Conservation (phyloP, 2,329 filamentous ascomycete species). For the Basipetospora chlamydospora region DNA sequence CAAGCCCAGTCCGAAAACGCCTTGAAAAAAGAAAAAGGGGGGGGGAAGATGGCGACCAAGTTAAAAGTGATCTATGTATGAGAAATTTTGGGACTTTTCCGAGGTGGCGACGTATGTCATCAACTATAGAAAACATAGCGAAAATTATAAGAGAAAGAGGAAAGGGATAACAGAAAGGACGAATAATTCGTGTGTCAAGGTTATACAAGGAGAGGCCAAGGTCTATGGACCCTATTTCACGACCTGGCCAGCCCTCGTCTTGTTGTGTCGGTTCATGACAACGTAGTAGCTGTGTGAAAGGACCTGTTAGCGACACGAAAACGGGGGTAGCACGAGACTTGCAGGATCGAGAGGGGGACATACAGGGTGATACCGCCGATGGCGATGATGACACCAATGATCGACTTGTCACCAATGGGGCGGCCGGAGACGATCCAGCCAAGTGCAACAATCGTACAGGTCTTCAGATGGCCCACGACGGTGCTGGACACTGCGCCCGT, state of each 20-base stretch:
- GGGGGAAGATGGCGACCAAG: too few species aligned
- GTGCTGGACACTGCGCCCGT: conserved; percentile 50
- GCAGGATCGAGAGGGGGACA: conserved; percentile 14
- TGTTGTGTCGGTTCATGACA: conserved; percentile 30
- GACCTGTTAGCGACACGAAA: background rate
- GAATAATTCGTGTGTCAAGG: too few species aligned
- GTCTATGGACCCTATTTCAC: conserved; percentile 5
- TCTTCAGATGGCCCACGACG: conserved; percentile 52
- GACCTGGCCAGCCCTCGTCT: conserved; percentile 8
- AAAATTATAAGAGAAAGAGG: too few species aligned
- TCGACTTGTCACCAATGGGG: conserved; percentile 38
- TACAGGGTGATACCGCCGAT: conserved; percentile 43
- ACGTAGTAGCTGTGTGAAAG: conserved; percentile 26
- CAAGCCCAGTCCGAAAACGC: too few species aligned
- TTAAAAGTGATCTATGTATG: too few species aligned
- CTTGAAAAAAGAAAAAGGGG: too few species aligned
- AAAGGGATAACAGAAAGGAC: too few species aligned
- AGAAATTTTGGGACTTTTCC: too few species aligned
- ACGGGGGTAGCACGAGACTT: too few species aligned
- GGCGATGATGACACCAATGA: conserved; percentile 40
- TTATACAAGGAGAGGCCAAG: too few species aligned
- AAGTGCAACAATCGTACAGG: conserved; percentile 48
- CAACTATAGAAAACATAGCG: too few species aligned
- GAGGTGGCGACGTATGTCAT: too few species aligned
- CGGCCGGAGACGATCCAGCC: conserved; percentile 44